phyloP scores from a whole-genome alignment of 2,329 filamentous ascomycete genomes.

The Trichoderma sp. region DNA sequence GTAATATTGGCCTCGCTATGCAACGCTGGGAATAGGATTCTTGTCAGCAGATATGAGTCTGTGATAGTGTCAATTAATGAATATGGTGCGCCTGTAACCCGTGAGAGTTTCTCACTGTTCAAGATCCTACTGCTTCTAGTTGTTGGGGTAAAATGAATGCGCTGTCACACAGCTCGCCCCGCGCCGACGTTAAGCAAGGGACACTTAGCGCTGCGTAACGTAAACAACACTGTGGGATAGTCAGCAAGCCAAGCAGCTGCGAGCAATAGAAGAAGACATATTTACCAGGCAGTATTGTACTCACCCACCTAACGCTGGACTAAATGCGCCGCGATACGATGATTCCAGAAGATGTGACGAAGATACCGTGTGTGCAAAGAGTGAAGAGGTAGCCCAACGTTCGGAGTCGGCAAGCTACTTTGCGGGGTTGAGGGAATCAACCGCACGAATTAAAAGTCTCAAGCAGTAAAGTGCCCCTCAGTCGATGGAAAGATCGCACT shows the following conservation, averaged over 20 bases:
- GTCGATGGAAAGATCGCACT: not conserved
- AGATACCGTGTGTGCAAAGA: not conserved
- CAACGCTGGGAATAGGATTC: not conserved
- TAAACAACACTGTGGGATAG: not conserved
- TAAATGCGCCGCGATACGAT: not conserved
- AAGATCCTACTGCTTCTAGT: not conserved
- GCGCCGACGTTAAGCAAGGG: not conserved
- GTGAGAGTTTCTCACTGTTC: not conserved
- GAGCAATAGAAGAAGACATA: not conserved
- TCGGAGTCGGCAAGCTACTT: not conserved
- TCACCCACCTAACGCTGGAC: not conserved
- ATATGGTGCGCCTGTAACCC: not conserved
- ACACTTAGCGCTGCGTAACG: not conserved
- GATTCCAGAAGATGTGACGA: not conserved
- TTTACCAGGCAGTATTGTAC: not conserved
- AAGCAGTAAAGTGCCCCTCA: not conserved
- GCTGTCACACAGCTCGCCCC: too few species aligned
- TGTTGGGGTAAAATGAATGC: not conserved
- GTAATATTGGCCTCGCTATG: not conserved
- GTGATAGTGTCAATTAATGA: not conserved
- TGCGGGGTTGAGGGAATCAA: not conserved
- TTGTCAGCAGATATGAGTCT: not conserved
- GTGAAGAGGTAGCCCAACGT: not conserved
- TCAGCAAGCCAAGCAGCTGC: not conserved
- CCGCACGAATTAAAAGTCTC: not conserved